Evolutionary conservation across 2,329 filamentous ascomycete genomes (phyloP).

Genomic region (Pseudogymnoascus sp.): DNA sequence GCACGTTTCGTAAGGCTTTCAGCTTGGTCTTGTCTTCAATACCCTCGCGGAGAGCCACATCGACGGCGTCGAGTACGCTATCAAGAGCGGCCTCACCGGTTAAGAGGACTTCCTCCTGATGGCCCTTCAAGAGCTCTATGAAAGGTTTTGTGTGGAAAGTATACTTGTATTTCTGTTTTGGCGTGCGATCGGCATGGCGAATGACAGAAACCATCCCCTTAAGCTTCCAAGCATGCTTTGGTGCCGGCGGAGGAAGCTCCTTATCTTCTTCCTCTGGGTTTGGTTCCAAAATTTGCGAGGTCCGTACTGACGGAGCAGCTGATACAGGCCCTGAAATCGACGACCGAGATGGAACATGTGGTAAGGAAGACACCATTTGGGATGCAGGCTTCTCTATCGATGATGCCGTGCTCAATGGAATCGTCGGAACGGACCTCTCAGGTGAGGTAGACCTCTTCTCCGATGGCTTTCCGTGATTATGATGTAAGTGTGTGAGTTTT

Average conservation of each 20-base stretch:
- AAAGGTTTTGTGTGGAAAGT: slow-evolving; percentile 97
- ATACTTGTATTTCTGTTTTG: slow-evolving; percentile 99
- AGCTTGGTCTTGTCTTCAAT: slow-evolving; percentile 83
- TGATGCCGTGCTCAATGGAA: not conserved
- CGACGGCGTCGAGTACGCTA: slow-evolving; percentile 83
- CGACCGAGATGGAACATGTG: not conserved
- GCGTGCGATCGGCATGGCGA: slow-evolving; percentile 90
- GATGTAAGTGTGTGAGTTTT: slow-evolving; percentile 38
- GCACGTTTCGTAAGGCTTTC: slow-evolving; percentile 72
- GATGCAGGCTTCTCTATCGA: slow-evolving; percentile 4
- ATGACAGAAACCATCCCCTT: slow-evolving; percentile 97
- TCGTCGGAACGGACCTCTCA: not conserved
- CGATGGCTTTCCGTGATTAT: not conserved
- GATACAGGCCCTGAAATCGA: not conserved
- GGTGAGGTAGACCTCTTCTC: not conserved
- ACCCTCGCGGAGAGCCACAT: slow-evolving; percentile 66
- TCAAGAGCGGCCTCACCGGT: slow-evolving; percentile 84
- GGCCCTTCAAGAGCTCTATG: slow-evolving; percentile 86
- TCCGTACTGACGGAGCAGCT: not conserved
- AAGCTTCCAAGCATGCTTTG: slow-evolving; percentile 93
- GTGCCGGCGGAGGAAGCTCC: slow-evolving; percentile 48
- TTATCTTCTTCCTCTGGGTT: slow-evolving; percentile 17
- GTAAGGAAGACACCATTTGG: not conserved
- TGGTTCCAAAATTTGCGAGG: not conserved
- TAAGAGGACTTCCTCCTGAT: slow-evolving; percentile 90